Evolutionary conservation across 495 filamentous ascomycete genomes (phyloP).

Genomic region (Hyaloscypha finlandica): DNA sequence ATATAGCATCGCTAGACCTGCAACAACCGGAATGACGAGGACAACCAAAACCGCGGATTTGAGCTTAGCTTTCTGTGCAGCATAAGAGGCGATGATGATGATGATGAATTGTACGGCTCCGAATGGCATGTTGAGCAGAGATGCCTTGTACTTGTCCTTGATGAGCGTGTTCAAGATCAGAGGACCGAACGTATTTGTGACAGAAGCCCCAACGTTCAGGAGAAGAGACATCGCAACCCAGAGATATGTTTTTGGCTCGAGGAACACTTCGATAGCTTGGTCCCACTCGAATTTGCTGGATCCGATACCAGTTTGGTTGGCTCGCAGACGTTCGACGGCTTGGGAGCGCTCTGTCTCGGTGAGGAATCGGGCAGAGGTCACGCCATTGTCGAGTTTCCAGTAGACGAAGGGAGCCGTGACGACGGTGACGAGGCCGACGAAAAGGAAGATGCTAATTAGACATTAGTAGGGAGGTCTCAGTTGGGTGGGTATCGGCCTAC

Average conservation of each 20-base stretch:
- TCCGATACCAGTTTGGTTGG: conserved; percentile 60
- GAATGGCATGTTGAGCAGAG: conserved; percentile 66
- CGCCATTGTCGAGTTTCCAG: conserved; percentile 53
- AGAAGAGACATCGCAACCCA: conserved; percentile 54
- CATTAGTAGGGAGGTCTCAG: conserved; percentile 18
- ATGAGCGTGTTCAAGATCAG: conserved; percentile 62
- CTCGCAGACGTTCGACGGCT: conserved; percentile 47
- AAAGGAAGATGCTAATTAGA: conserved; percentile 61
- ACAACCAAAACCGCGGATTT: conserved; percentile 51
- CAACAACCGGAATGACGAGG: conserved; percentile 57
- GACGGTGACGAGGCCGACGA: conserved; percentile 59
- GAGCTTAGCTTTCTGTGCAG: conserved; percentile 49
- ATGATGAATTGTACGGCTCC: conserved; percentile 57
- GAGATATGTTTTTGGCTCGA: conserved; percentile 51
- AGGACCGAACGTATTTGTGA: conserved; percentile 61
- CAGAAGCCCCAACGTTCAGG: conserved; percentile 62
- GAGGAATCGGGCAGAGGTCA: conserved; percentile 55
- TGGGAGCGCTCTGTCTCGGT: conserved; percentile 47
- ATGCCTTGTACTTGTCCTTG: conserved; percentile 58
- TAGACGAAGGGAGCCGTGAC: conserved; percentile 51
- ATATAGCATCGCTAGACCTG: conserved; percentile 58
- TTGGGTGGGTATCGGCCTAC: conserved; percentile 37
- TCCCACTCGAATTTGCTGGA: conserved; percentile 51
- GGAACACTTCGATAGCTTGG: conserved; percentile 43
- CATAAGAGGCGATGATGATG: conserved; percentile 57